Evolutionary conservation across 805 yeast species (phyloP).

Genomic region (Yamadazyma nakazawae): DNA sequence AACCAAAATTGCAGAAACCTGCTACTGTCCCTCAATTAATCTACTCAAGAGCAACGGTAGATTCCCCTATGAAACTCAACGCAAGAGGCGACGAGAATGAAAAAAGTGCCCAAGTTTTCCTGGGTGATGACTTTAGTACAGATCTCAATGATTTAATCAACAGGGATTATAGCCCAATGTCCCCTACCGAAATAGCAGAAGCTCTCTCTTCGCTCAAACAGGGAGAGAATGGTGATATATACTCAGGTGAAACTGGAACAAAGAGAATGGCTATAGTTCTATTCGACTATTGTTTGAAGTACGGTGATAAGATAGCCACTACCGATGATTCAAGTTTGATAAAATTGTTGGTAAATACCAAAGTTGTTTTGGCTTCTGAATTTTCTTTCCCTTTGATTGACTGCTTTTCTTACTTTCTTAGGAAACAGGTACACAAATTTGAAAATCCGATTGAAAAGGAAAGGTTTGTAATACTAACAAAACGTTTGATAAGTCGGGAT

Average conservation of each 20-base stretch:
- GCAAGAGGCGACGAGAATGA: constrained; percentile 7
- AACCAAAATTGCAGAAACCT: constrained; percentile 6
- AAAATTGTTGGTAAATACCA: constrained; percentile 13
- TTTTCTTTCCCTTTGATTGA: constrained; percentile 10
- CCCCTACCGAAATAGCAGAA: constrained; percentile 7
- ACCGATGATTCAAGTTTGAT: constrained; percentile 7
- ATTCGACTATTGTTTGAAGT: constrained; percentile 12
- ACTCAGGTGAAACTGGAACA: constrained; percentile 4
- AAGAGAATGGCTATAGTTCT: constrained; percentile 7
- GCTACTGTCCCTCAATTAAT: constrained; percentile 12
- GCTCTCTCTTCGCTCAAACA: constrained; percentile 6
- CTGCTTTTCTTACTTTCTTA: constrained; percentile 9
- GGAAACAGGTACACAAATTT: constrained; percentile 6
- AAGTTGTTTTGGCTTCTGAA: constrained; percentile 2
- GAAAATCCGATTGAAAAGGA: neutral
- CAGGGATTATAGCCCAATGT: constrained; percentile 5
- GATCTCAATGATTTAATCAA: constrained; percentile 24
- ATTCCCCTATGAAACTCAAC: constrained; percentile 30
- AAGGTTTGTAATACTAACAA: constrained; percentile 1
- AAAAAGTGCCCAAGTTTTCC: constrained; percentile 1
- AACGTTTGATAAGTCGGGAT: constrained; percentile 8
- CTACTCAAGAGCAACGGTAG: constrained; percentile 25
- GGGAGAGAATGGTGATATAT: constrained; percentile 8
- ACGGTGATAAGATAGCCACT: constrained; percentile 1
- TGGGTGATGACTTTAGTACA: constrained; percentile 20